These are phyloP conservation scores for Verticillium alfalfae DNA, from an alignment of 2,329 filamentous ascomycete genomes.

Conservation along the genomic window DNA sequence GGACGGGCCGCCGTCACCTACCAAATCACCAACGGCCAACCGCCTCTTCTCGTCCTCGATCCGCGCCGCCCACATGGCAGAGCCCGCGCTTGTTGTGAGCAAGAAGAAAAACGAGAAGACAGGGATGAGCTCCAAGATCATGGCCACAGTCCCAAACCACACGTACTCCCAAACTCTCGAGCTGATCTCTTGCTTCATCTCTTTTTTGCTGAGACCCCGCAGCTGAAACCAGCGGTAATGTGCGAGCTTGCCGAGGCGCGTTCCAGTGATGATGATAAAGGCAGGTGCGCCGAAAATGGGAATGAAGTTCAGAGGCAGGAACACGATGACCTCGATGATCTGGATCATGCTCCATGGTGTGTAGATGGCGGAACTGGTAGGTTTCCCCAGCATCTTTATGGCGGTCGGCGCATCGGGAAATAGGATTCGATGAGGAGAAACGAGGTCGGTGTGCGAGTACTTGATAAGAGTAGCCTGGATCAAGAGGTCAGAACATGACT, in stretches of 20 bases:
- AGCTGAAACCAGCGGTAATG: slow-evolving; percentile 90
- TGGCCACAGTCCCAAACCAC: slow-evolving; percentile 85
- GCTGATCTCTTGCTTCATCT: slow-evolving; percentile 65
- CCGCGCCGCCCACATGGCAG: slow-evolving; percentile 78
- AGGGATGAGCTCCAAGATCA: slow-evolving; percentile 82
- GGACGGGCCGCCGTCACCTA: slow-evolving; percentile 15
- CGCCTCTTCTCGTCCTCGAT: slow-evolving; percentile 56
- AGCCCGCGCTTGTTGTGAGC: slow-evolving; percentile 77
- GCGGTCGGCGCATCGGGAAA: slow-evolving; percentile 65
- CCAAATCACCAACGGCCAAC: slow-evolving; percentile 12
- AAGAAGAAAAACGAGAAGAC: slow-evolving; percentile 92
- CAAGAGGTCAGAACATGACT: background rate
- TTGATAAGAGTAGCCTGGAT: slow-evolving; percentile 67
- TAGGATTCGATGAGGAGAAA: slow-evolving; percentile 60
- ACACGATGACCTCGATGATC: slow-evolving; percentile 75
- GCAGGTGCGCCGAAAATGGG: slow-evolving; percentile 77
- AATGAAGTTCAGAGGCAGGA: slow-evolving; percentile 80
- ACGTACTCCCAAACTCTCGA: slow-evolving; percentile 75
- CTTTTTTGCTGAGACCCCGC: slow-evolving; percentile 65
- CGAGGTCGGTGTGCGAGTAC: slow-evolving; percentile 62
- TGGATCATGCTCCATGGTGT: slow-evolving; percentile 88
- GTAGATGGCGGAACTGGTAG: slow-evolving; percentile 70
- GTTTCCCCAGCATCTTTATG: slow-evolving; percentile 76
- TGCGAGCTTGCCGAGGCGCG: slow-evolving; percentile 79
- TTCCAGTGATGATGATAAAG: slow-evolving; percentile 84